Evolutionary conservation across 2,329 filamentous ascomycete genomes (phyloP), one percentile per base, ranked within the genome.

Genomic region (Penicillium sp.): DNA sequence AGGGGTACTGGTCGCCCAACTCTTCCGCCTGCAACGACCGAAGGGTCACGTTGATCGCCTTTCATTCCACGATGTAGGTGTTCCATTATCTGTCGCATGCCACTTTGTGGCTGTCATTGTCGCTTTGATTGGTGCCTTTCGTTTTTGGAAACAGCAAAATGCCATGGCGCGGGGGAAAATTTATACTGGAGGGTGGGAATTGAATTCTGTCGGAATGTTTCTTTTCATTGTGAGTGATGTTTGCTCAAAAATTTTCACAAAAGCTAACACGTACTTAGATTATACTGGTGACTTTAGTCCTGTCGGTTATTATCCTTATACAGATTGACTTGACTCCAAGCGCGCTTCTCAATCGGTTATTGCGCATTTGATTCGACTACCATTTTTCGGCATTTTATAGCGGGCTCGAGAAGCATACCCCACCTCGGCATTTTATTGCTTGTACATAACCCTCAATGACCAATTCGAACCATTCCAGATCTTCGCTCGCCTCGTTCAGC

Each of bases 1-100:
- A 21, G 87, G 87, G 27, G 82, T 88, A 3, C 64, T 84, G 4
- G 79, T 88, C 32, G 84, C 87, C 0, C 88, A 91, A 65, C 79
- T 91, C 8, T 89, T 89, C 63, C 79, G 81, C 21, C 75, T 87
- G 3, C 81, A 87, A 63, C 36, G 58, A 18, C 40, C 55, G 2
- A 46, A 38, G 4, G 24, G 46, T 0, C 16, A 34, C 21, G 21
- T 16, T 8, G 5, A 75, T 74, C 1, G 52, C 59, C 81, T 88
- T 53, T 83, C 84, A 1, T 90, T 84, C 66, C 82, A 79, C 55
- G 71, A 80, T 8, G 73, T 88, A 3, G 86, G 85, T 2, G 80
- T 82, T 53, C 86, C 88, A 0, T 70, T 91, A 21, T 65, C 69
- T 0, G 53, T 71, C 3, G 71, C 79, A 4, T 77, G 72, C 9